Base-by-base conservation (phyloP, 2,329 filamentous ascomycete species). In the Neonectria neomacrospora region DNA sequence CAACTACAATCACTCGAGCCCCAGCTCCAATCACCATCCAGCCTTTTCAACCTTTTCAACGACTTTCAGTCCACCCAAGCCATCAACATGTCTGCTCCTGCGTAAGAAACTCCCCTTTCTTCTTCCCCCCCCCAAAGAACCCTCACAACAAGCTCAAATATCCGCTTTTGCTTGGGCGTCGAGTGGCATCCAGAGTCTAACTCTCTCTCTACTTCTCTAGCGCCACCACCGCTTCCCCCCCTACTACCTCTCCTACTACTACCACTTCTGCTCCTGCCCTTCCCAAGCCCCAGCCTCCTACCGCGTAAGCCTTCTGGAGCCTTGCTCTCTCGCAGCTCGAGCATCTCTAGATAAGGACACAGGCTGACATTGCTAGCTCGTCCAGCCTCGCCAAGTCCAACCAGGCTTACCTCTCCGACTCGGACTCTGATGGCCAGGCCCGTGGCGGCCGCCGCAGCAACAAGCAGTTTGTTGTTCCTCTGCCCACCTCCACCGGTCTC, bases 401-500 rank as follows among this genome's bases (percentile, higher is more conserved):
- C 63, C 63, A 58, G 42, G 70, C 71, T 65, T 74, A 74, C 67
- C 70, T 71, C 55, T 70, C 67, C 61, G 74, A 75, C 64, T 75
- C 72, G 42, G 73, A 74, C 62, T 74, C 73, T 6, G 73, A 74
- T 28, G 73, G 73, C 39, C 73, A 74, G 67, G 73, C 73, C 64
- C 72, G 71, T 48, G 73, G 73, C 30, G 73, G 73, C 23, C 73
- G 73, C 65, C 70, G 71, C 41, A 57, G 58, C 65, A 66, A 58
- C 66, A 67, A 68, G 65, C 67, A 74, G 65, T 70, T 74, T 30
- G 70, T 72, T 58, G 71, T 70, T 67, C 69, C 71, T 58, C 70
- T 74, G 47, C 73, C 73, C 67, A 76, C 68, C 55, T 77, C 65
- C 63, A 78, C 78, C 37, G 75, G 74, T 51, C 75, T 80, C 52